Evolutionary conservation across 1,284 basidiomycete genomes (phyloP).

Genomic region (Trichosporon sp.): DNA sequence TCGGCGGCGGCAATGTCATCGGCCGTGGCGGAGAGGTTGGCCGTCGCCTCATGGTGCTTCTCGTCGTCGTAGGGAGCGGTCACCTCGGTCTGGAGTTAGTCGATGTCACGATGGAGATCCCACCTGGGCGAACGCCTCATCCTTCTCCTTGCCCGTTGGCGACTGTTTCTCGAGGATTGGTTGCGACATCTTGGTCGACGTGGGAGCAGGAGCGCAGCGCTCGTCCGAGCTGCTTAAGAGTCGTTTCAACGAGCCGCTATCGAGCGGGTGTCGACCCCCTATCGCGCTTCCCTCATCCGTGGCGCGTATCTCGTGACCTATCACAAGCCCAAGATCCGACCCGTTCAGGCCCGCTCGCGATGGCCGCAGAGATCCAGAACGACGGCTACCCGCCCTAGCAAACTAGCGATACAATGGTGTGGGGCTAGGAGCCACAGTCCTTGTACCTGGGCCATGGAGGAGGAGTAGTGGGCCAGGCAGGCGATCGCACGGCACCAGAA

Average conservation of each 20-base stretch:
- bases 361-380: too few species aligned
- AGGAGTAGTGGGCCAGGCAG: too few species aligned
- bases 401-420: too few species aligned
- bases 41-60: background rate
- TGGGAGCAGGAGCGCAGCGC: background rate
- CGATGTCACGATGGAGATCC: background rate
- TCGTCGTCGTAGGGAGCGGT: background rate
- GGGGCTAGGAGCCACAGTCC: too few species aligned
- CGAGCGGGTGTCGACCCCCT: too few species aligned
- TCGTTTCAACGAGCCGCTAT: background rate
- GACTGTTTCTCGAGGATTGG: background rate
- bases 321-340: too few species aligned
- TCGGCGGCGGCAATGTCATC: slow-evolving; percentile 35
- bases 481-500: background rate
- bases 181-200: background rate
- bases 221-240: background rate
- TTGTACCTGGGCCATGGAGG: too few species aligned
- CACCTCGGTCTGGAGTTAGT: slow-evolving; percentile 3
- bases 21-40: slow-evolving; percentile 26
- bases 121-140: background rate
- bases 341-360: too few species aligned
- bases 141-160: background rate
- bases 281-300: too few species aligned
- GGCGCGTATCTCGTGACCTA: too few species aligned
- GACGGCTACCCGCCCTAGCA: too few species aligned